Evolutionary conservation across 805 yeast genomes (phyloP).

Genomic region (Yarrowia hollandica): DNA sequence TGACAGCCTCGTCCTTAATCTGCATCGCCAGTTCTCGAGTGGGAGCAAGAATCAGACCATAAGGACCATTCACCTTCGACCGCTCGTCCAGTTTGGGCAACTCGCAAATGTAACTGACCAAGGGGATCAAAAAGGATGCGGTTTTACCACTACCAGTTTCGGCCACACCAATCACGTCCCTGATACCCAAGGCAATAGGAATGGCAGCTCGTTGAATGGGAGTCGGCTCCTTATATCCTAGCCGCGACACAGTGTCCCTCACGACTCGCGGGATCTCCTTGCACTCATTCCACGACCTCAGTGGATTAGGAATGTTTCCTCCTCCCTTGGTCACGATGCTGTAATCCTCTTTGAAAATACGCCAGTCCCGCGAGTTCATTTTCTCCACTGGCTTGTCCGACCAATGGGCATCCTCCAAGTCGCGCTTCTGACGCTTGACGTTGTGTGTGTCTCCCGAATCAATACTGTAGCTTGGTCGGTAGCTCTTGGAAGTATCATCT

Average conservation of each 20-base stretch:
- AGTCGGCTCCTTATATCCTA: conserved; percentile 67
- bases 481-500: conserved; percentile 61
- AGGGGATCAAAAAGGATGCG: conserved; percentile 74
- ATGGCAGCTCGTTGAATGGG: conserved; percentile 90
- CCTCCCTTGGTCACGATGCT: conserved; percentile 58
- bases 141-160: conserved; percentile 98
- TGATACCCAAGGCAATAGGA: conserved; percentile 59
- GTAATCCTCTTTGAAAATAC: conserved; percentile 77
- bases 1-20: conserved; percentile 65
- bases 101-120: conserved; percentile 55
- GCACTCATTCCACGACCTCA: conserved; percentile 74
- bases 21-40: conserved; percentile 93
- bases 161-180: conserved; percentile 86
- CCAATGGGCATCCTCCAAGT: conserved; percentile 56
- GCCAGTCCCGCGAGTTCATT: conserved; percentile 88
- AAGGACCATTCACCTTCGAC: conserved; percentile 62
- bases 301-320: conserved; percentile 51
- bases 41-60: conserved; percentile 79
- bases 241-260: conserved; percentile 38
- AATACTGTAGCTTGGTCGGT: conserved; percentile 45
- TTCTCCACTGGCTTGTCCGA: conserved; percentile 56
- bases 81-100: conserved; percentile 50
- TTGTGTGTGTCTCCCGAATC: conserved; percentile 35
- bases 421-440: conserved; percentile 28
- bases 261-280: conserved; percentile 47